A percentile compares a stretch with the other conserved stretches of the same genome.
These are phyloP conservation scores for Candida oleophila DNA, from an alignment of 805 yeast species.

Conservation along the genomic window DNA sequence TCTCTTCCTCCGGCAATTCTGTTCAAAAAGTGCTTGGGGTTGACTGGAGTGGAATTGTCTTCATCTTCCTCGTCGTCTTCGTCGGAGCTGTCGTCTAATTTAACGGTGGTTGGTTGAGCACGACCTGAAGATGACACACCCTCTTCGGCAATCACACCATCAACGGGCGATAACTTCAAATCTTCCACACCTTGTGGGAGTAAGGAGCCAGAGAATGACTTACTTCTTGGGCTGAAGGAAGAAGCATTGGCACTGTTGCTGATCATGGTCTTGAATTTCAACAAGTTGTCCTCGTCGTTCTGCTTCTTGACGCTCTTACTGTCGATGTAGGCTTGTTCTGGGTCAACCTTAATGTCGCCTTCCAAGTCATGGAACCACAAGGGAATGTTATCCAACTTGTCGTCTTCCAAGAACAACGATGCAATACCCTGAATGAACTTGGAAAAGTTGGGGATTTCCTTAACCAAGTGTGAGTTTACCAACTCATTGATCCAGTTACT, in stretches of 20 bases:
- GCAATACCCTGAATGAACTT: constrained; percentile 93
- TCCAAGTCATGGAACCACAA: constrained; percentile 93
- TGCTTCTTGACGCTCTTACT: constrained; percentile 51
- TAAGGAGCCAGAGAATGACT: constrained; percentile 37
- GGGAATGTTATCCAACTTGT: constrained; percentile 84
- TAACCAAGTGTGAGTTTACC: constrained; percentile 77
- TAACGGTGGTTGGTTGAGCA: constrained; percentile 7
- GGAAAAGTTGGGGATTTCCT: constrained; percentile 91
- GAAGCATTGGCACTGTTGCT: constrained; percentile 21
- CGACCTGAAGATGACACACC: not conserved
- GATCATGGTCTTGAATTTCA: constrained; percentile 42
- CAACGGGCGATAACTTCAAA: constrained; percentile 3
- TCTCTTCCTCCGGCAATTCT: constrained; percentile 26
- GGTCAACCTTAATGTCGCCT: constrained; percentile 68
- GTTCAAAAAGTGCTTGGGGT: constrained; percentile 13
- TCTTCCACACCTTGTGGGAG: constrained; percentile 7
- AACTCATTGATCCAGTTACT: constrained; percentile 83
- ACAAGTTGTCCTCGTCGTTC: constrained; percentile 44
- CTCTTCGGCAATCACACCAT: constrained; percentile 6
- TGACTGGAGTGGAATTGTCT: constrained; percentile 4
- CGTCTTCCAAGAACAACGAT: constrained; percentile 83
- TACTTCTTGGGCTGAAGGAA: constrained; percentile 34
- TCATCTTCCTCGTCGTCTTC: constrained; percentile 29
- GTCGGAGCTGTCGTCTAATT: constrained; percentile 25
- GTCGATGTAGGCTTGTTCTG: constrained; percentile 75